Base-by-base conservation (phyloP, 805 yeast species). In the Saccharomycopsis malanga region DNA sequence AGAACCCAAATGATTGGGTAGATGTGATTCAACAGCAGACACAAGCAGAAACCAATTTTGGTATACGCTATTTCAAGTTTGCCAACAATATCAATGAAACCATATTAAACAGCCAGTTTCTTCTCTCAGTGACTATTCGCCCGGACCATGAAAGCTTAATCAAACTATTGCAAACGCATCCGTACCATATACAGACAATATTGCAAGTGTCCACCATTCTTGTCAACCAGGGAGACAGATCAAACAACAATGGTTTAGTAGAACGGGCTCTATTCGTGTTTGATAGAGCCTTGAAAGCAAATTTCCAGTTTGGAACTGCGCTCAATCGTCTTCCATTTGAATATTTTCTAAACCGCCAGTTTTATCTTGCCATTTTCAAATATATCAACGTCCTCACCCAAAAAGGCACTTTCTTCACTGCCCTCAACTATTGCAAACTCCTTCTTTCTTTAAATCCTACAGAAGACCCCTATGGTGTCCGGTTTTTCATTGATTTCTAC, bases 401-500 rank as follows among this genome's bases (percentile, higher is more conserved):
- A 56, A 75, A 86, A 57, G 85, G 94, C 3, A 84, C 91, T 1
- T 79, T 75, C 57, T 73, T 66, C 49, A 87, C 96, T 0, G 95
- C 95, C 0, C 72, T 85, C 37, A 76, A 78, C 36, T 87, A 81
- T 67, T 76, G 84, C 56, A 87, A 85, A 59, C 68, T 81, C 4
- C 66, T 87, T 42, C 67, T 84, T 53, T 76, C 88, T 2, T 65
- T 88, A 25, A 70, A 77, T 30, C 95, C 95, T 1, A 72, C 79
- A 2, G 85, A 82, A 48, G 96, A 88, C 66, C 95, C 95, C 1
- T 67, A 81, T 44, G 95, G 95, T 20, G 87, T 83, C 10, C 72
- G 95, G 53, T 81, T 82, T 58, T 84, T 87, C 61, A 79, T 88
- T 55, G 96, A 88, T 60, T 80, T 75, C 58, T 87, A 84, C 58